Base-by-base conservation (phyloP, 352 stramenopile species). In the Phytopythium mirpurense region DNA sequence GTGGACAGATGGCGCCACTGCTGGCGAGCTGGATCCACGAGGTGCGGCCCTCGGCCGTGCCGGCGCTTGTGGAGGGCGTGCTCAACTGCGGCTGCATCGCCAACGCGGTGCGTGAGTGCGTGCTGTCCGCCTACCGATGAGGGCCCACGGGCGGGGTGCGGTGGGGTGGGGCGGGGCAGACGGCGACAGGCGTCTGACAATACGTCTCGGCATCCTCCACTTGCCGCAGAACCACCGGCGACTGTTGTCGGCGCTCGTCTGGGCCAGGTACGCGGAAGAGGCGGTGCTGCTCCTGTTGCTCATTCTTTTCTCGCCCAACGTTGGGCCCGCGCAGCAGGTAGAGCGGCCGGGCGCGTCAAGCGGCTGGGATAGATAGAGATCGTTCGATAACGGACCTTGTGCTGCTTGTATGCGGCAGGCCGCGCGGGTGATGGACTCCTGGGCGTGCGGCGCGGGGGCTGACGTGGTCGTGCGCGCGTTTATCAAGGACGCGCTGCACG, bases 251-350 rank as follows among this genome's bases (percentile, higher is more conserved):
- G 24, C 45, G 3, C 51, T 67, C 27, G 46, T 57, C 2, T 67
- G 60, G 55, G 44, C 54, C 21, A 23, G 47, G 8, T 38, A 67
- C 44, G 44, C 35, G 5, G 32, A 60, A 18, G 60, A 63, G 31
- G 56, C 51, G 11, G 38, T 67, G 16, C 24, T 62, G 15, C 11
- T 67, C 5, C 19, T 50, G 34, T 31, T 67, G 19, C 36, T 62
- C 15, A 24, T 63, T 24, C 55, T 67, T n/a, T 57, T 67, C 40
- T 57, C 55, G 26, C 45, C 55, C 34, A 40, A 54, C 36, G 37
- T 50, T n/a, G 46, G 51, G 16, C 44, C 56, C 2, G 45, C 57
- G 40, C 31, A 63, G 51, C 51, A 63, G 60, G 50, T 51, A 57
- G 21, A 24, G 5, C 18, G 19, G 5, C 29, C 18, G 37, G 4